Evolutionary conservation across 176 grass and related monocot genomes (phyloP).

Genomic region (Oryza officinalis): DNA sequence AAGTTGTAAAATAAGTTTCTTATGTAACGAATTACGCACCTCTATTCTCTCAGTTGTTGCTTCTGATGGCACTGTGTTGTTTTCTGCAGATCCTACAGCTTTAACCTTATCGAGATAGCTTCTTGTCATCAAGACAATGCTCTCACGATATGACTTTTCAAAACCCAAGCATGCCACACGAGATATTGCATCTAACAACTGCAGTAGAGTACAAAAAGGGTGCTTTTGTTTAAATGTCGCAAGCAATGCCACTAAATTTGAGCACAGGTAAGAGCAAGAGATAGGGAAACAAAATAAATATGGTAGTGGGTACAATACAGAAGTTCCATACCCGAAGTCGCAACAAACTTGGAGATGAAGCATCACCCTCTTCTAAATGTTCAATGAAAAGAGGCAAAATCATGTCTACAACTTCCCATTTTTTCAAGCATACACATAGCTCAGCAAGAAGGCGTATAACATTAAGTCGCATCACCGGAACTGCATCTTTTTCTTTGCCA

Average conservation of each 20-base stretch:
- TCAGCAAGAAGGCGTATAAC: slow-evolving; percentile 87
- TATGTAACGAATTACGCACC: slow-evolving; percentile 46
- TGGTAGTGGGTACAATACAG: slow-evolving; percentile 35
- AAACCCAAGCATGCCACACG: slow-evolving; percentile 96
- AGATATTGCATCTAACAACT: slow-evolving; percentile 97
- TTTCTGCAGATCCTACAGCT: slow-evolving; percentile 67
- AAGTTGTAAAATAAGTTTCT: slow-evolving; percentile 25
- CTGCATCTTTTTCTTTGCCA: slow-evolving; percentile 82
- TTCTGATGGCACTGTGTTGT: slow-evolving; percentile 68
- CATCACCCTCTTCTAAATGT: slow-evolving; percentile 97
- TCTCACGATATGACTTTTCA: slow-evolving; percentile 98
- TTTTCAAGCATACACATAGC: slow-evolving; percentile 86
- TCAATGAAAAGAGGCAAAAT: slow-evolving; percentile 98
- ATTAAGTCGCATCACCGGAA: slow-evolving; percentile 86
- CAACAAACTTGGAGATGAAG: slow-evolving; percentile 83
- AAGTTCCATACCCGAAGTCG: slow-evolving; percentile 76
- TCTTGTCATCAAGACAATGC: slow-evolving; percentile 99
- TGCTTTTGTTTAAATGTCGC: slow-evolving; percentile 25
- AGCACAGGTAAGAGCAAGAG: neutral
- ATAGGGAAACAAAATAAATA: slow-evolving; percentile 24
- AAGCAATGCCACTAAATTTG: slow-evolving; percentile 14
- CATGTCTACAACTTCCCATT: slow-evolving; percentile 99
- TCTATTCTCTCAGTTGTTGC: slow-evolving; percentile 84
- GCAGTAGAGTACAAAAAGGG: slow-evolving; percentile 31
- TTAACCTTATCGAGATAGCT: slow-evolving; percentile 98